These are phyloP conservation scores for Aspergillus coremiiformis DNA, from an alignment of 495 filamentous ascomycete species.

Conservation along the genomic window DNA sequence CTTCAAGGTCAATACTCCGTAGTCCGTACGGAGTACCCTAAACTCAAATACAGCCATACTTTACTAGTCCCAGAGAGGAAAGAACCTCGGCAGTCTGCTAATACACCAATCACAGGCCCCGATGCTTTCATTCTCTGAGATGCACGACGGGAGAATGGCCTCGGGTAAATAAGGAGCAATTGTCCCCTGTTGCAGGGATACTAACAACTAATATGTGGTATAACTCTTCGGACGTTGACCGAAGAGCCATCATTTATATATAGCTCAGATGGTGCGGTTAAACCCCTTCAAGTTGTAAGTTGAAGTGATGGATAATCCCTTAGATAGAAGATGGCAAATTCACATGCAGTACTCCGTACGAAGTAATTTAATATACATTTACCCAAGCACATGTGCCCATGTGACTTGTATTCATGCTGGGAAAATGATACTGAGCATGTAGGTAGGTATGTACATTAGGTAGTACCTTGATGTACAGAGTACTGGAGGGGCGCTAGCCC, in stretches of 20 bases:
- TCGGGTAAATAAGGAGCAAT: slow-evolving; percentile 26
- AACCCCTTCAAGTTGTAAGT: no score
- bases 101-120: not conserved
- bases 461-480: no score
- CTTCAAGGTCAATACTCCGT: no score
- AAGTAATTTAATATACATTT: no score
- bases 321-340: no score
- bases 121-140: not conserved
- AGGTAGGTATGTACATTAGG: no score
- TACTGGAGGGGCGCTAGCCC: no score
- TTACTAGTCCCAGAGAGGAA: not conserved
- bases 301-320: no score
- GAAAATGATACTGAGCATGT: not conserved
- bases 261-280: not conserved
- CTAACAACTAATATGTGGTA: not conserved
- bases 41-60: not conserved
- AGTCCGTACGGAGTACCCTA: not conserved
- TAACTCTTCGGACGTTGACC: not conserved
- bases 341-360: no score
- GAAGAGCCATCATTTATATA: not conserved
- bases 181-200: not conserved
- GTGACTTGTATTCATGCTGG: not conserved
- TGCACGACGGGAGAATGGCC: slow-evolving; percentile 24
- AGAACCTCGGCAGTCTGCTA: slow-evolving; percentile 6
- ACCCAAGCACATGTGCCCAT: not conserved